Evolutionary conservation across 2,329 filamentous ascomycete genomes (phyloP).

Genomic region (Xylariaceae sp.): DNA sequence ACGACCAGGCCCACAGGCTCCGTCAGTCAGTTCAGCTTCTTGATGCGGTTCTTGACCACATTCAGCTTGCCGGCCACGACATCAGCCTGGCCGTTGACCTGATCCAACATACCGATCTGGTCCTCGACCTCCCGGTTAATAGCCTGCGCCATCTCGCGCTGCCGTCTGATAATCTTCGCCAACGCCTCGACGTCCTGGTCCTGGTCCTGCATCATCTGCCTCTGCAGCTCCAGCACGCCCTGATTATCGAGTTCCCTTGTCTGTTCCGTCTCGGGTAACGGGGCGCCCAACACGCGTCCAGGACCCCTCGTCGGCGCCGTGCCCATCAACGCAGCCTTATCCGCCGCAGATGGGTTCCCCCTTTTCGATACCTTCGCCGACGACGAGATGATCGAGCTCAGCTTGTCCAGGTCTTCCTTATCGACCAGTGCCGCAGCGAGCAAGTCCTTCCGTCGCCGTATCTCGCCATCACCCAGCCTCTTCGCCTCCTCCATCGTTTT

Average conservation of each 20-base stretch:
- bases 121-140: slow-evolving; percentile 69
- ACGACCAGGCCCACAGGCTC: not conserved
- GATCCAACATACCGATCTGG: slow-evolving; percentile 65
- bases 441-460: slow-evolving; percentile 65
- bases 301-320: slow-evolving; percentile 37
- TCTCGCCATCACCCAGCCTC: slow-evolving; percentile 66
- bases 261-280: slow-evolving; percentile 67
- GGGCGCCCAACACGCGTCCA: slow-evolving; percentile 66
- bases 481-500: slow-evolving; percentile 49
- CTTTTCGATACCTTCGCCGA: slow-evolving; percentile 41
- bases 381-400: slow-evolving; percentile 51
- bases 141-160: slow-evolving; percentile 71
- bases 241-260: slow-evolving; percentile 73
- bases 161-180: slow-evolving; percentile 61
- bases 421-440: slow-evolving; percentile 66
- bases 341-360: slow-evolving; percentile 43
- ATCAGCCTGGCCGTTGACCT: slow-evolving; percentile 61
- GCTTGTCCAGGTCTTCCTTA: slow-evolving; percentile 67
- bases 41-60: slow-evolving; percentile 67
- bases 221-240: slow-evolving; percentile 68
- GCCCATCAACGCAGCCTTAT: slow-evolving; percentile 48
- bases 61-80: slow-evolving; percentile 63
- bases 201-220: slow-evolving; percentile 68
- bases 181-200: slow-evolving; percentile 67
- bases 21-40: slow-evolving; percentile 49